These are phyloP conservation scores for Diaporthe citriasiana DNA, from an alignment of 2,329 filamentous ascomycete genomes.

Conservation along the genomic window DNA sequence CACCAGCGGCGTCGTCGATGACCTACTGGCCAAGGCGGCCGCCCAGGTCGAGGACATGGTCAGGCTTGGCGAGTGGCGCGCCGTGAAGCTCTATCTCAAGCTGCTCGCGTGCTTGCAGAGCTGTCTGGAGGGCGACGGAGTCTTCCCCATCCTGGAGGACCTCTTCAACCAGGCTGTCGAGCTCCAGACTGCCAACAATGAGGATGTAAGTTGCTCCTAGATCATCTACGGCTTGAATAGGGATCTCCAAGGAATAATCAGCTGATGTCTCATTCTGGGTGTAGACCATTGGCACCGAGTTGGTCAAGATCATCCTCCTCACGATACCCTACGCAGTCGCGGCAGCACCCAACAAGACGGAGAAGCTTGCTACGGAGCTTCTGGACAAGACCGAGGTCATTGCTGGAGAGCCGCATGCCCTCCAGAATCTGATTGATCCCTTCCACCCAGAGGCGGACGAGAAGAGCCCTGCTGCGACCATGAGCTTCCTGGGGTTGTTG, in stretches of 20 bases:
- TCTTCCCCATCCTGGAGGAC: constrained; percentile 88
- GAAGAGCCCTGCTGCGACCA: constrained; percentile 72
- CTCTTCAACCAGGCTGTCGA: constrained; percentile 94
- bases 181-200: constrained; percentile 90
- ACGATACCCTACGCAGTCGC: constrained; percentile 93
- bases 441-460: constrained; percentile 77
- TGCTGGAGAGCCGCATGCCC: constrained; percentile 85
- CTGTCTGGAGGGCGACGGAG: constrained; percentile 84
- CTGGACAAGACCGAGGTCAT: constrained; percentile 97
- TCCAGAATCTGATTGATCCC: constrained; percentile 89
- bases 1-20: constrained; percentile 72
- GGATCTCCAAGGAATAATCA: not conserved
- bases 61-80: constrained; percentile 83
- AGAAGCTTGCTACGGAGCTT: constrained; percentile 78
- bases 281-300: constrained; percentile 80
- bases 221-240: not conserved
- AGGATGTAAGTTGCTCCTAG: constrained; percentile 77
- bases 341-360: constrained; percentile 78
- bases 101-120: constrained; percentile 90
- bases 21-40: constrained; percentile 76
- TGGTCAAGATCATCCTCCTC: constrained; percentile 96
- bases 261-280: constrained; percentile 28
- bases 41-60: constrained; percentile 76
- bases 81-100: constrained; percentile 90
- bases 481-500: constrained; percentile 82